Base-by-base conservation (phyloP, 176 grass and related monocot species). In the Rhynchospora tenuis region DNA sequence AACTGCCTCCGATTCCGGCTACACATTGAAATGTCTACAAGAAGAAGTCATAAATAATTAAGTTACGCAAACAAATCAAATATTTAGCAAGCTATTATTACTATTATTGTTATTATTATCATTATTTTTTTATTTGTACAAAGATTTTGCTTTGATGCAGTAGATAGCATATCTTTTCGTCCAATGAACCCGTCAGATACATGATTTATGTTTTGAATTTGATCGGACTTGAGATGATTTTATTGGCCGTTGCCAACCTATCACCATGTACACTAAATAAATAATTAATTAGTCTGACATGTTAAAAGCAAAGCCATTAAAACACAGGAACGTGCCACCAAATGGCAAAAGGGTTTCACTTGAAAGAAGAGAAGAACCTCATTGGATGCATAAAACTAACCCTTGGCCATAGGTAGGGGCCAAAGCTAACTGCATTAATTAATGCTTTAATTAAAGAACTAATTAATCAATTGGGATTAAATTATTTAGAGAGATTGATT, bases 261-360 rank as follows among this genome's bases (percentile, higher is more conserved):
- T 28, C 46, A 52, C 23, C 69, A 26, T 51, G 31, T 52, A 23
- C 3, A 75, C 16, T 70, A 45, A 75, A 84, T 24, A 59, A 63
- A 48, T 3, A 84, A 84, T 83, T 84, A 75, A 75, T 43, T 15
- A 57, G 52, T 59, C 73, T 77, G 73, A 56, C 73, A 77, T 77
- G 50, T 17, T 52, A 76, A 77, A 77, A 77, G 50, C 48, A 56
- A 77, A 31, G 15, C 73, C 48, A 77, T 77, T 31, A 56, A 10
- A 77, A 56, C 73, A 16, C 73, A 77, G 73, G 26, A 77, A 77
- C 73, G 50, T 77, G 73, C 48, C 73, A 56, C 48, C 73, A 77
- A 77, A 77, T 77, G 48, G 50, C 48, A 77, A 19, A 56, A 77
- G 8, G 26, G 12, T 7, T 55, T 54, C 28, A 31, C 73, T 55